These are phyloP conservation scores for Sugiyamaella grinbergsii DNA, from an alignment of 1,139 yeast genomes.

Conservation along the genomic window DNA sequence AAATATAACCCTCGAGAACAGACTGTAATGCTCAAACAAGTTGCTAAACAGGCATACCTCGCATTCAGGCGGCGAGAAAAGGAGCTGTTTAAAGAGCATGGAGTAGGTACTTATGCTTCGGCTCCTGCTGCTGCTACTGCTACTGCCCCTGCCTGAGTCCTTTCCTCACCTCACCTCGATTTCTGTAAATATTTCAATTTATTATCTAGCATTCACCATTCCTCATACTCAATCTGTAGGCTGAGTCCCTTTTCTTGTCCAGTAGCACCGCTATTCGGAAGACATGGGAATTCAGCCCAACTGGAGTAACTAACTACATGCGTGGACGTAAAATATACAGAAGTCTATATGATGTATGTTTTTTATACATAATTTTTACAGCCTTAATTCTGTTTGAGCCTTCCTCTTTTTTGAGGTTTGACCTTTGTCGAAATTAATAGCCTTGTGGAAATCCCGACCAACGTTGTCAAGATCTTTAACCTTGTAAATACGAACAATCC, in stretches of 20 bases:
- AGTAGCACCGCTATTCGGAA: background rate
- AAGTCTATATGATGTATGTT: conserved; percentile 5
- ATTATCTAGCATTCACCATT: background rate
- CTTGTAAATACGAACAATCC: conserved; percentile 94
- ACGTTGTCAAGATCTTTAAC: conserved; percentile 86
- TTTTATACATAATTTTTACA: conserved; percentile 17
- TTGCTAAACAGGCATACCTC: conserved; percentile 44
- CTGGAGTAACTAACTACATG: background rate
- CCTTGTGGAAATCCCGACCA: conserved; percentile 62
- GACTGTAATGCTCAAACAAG: conserved; percentile 59
- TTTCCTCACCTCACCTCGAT: no score
- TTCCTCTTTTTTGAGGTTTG: conserved; percentile 38
- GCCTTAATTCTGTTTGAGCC: conserved; percentile 33
- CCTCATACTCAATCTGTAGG: background rate
- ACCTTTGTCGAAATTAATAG: conserved; percentile 30
- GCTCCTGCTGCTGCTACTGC: background rate
- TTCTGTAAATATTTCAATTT: conserved; percentile 8
- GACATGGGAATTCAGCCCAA: background rate
- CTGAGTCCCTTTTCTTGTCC: no score
- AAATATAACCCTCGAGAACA: conserved; percentile 65
- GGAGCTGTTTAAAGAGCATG: conserved; percentile 8
- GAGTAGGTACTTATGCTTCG: conserved; percentile 8
- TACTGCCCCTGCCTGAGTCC: background rate
- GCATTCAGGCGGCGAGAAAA: conserved; percentile 14
- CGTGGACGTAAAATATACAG: background rate